Evolutionary conservation across 805 yeast genomes (phyloP), one percentile per base, ranked within the genome.

Genomic region (Peterozyma toletana): DNA sequence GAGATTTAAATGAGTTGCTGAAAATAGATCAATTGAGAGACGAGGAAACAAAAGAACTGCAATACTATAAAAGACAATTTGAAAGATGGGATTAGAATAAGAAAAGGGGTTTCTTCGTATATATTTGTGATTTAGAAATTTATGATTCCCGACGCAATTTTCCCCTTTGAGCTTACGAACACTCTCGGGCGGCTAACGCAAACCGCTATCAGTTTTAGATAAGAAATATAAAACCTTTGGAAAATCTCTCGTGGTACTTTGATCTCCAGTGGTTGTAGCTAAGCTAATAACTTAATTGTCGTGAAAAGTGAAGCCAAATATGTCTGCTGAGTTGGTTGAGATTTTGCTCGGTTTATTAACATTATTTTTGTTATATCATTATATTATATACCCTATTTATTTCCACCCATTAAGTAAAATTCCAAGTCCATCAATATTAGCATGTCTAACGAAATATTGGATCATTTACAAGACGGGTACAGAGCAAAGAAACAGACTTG

Each of bases 401-500:
- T 30, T 70, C 7, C 68, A 70, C 11, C 76, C 78, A 3, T 53
- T 77, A 9, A 53, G 66, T 38, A 37, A 55, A 11, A 50, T 77
- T 1, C 83, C 83, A 0, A 83, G 83, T 0, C 83, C 83, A 0
- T 58, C 61, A 38, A 42, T 65, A 11, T 63, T 72, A 52, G 59
- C 76, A 36, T 47, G 30, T 15, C n/a, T 75, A 16, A 55, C 75
- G 3, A 52, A 53, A 11, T 54, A 61, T 15, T 55, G 59, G 47
- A 57, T 60, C 16, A 54, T 64, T 36, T 61, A 62, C 42, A 61
- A 58, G 42, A 63, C 68, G 36, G 56, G 68, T 50, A 38, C 47
- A 9, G 71, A 64, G 43, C 69, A 70, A 46, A 63, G 80, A 39
- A 73, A 64, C 39, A 58, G 59, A 14, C 59, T 59, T 17, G 67